Conservation (phyloP, 164 flowering plant genomes). For the Berberis vulgaris region DNA sequence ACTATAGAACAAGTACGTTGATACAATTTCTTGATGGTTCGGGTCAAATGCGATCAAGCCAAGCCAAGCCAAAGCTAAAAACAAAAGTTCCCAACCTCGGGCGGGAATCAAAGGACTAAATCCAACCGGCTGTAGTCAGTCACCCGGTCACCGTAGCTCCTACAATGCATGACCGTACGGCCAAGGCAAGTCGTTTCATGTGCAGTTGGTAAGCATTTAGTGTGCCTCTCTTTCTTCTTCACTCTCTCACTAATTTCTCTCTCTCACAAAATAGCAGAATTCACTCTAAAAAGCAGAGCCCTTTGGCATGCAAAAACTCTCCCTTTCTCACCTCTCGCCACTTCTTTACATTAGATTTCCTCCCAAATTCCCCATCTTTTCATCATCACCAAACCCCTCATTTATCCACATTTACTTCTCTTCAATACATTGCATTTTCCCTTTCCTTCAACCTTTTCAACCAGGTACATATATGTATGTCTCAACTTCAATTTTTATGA, state of each 20-base stretch:
- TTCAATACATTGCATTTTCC: no score
- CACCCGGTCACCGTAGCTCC: conserved; percentile 7
- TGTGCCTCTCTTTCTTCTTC: conserved; percentile 18
- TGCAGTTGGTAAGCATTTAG: conserved; percentile 64
- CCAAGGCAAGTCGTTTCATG: conserved; percentile 32
- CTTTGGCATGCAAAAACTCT: not conserved
- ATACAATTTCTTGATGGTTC: no score
- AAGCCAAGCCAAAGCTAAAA: not conserved
- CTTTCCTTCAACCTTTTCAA: no score
- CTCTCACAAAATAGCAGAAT: not conserved
- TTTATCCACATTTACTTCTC: no score
- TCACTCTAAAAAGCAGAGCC: not conserved
- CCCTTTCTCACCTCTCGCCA: not conserved
- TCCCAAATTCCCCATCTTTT: no score
- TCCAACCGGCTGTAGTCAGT: conserved; percentile 11
- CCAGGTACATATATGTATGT: no score
- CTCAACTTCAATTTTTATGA: no score
- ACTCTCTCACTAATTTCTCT: conserved; percentile 1
- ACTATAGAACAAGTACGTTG: no score
- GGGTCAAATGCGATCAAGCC: no score
- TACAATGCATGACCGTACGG: conserved; percentile 31
- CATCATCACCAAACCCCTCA: no score
- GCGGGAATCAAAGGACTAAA: conserved; percentile 13
- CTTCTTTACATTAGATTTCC: no score
- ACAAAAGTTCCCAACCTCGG: conserved; percentile 2